Conservation (phyloP, 129 eudicot genomes). For the Cynara cardunculus region DNA sequence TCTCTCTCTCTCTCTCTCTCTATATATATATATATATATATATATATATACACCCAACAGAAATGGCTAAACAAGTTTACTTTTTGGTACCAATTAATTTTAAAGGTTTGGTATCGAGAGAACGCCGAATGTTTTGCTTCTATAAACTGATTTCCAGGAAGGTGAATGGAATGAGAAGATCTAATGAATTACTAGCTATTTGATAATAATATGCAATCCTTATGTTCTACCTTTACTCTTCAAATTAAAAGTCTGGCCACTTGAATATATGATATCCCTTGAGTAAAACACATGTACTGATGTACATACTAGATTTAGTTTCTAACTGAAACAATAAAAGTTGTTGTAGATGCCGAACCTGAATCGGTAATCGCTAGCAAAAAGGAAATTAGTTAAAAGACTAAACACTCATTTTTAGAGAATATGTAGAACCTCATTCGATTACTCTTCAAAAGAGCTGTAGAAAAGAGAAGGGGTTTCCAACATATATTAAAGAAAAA, state of each 20-base stretch:
- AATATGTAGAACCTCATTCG: neutral
- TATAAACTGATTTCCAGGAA: too few relatives aligned
- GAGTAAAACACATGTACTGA: neutral
- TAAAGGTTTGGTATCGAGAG: neutral
- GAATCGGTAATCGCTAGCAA: too few relatives aligned
- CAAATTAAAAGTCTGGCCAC: neutral
- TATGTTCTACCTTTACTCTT: neutral
- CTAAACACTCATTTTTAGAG: too few relatives aligned
- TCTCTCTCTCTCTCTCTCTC: too few relatives aligned
- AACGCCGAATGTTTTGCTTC: neutral
- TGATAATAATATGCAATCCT: conserved; percentile 7
- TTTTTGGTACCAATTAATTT: neutral
- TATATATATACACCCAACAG: neutral
- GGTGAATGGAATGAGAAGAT: too few relatives aligned
- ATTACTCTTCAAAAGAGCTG: too few relatives aligned
- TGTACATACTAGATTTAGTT: neutral
- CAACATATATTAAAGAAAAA: too few relatives aligned
- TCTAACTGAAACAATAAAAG: too few relatives aligned
- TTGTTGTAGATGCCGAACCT: too few relatives aligned
- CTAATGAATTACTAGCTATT: neutral
- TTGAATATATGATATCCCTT: neutral
- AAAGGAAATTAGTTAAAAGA: too few relatives aligned
- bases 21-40: too few relatives aligned
- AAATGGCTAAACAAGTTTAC: neutral
- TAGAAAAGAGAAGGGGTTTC: too few relatives aligned